These are phyloP conservation scores for Paraconiothyrium brasiliense DNA, from an alignment of 2,329 filamentous ascomycete genomes.

Conservation along the genomic window DNA sequence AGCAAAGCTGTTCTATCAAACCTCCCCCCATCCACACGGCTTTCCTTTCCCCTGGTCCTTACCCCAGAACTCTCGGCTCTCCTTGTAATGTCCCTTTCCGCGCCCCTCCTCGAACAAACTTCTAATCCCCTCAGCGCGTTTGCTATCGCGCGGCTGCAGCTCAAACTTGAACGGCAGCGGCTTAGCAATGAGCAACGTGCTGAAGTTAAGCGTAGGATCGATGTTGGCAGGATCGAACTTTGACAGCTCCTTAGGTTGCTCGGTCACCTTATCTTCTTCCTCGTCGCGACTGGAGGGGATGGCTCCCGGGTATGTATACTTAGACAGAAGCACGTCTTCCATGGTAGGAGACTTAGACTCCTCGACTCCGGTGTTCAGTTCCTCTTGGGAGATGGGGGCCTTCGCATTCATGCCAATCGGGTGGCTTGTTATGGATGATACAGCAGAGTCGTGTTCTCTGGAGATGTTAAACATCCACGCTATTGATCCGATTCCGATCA, in stretches of 20 bases:
- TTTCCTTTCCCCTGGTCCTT: conserved; percentile 43
- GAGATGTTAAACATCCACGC: conserved; percentile 57
- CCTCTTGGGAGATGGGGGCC: conserved; percentile 48
- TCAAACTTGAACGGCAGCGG: conserved; percentile 56
- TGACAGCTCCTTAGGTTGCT: conserved; percentile 34
- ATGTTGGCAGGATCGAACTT: conserved; percentile 32
- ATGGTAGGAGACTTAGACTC: conserved; percentile 25
- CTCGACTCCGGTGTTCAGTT: conserved; percentile 44
- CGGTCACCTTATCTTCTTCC: conserved; percentile 19
- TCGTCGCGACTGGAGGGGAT: conserved; percentile 16
- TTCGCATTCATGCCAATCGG: conserved; percentile 42
- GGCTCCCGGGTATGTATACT: conserved; percentile 39
- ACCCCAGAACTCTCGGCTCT: conserved; percentile 52
- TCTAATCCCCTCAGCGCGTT: conserved; percentile 44
- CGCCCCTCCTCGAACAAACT: conserved; percentile 48
- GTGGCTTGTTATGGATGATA: not conserved
- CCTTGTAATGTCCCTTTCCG: conserved; percentile 51
- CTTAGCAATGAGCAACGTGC: conserved; percentile 57
- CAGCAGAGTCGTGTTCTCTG: not conserved
- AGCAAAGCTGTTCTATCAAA: conserved; percentile 27
- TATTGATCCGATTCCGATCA: conserved; percentile 55
- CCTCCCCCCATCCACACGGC: conserved; percentile 47
- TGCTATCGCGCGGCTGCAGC: conserved; percentile 46
- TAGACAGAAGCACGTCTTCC: conserved; percentile 37
- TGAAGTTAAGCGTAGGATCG: conserved; percentile 57